phyloP scores from a whole-genome alignment of 148 eudicot species.

The Cornus florida region DNA sequence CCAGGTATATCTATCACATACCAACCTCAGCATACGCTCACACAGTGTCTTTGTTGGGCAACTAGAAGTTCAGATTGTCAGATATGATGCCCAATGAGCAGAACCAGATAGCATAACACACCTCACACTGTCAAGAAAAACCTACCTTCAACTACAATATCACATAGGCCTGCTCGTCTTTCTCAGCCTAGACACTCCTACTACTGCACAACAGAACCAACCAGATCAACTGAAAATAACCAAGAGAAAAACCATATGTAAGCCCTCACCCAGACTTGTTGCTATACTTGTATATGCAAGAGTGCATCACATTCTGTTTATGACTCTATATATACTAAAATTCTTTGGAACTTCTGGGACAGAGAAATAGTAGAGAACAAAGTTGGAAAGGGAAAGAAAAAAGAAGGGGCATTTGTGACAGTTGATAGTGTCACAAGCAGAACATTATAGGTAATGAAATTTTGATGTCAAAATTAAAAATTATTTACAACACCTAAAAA shows the following conservation, averaged over 20 bases:
- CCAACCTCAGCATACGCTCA: not conserved
- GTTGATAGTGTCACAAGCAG: no score
- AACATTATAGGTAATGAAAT: no score
- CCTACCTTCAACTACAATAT: conserved; percentile 1
- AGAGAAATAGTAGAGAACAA: no score
- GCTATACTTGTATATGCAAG: no score
- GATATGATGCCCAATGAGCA: conserved; percentile 52
- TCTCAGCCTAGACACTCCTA: conserved; percentile 26
- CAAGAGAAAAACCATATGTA: conserved; percentile 41
- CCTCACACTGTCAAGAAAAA: conserved; percentile 17
- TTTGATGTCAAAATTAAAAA: no score
- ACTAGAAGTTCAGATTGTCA: conserved; percentile 43
- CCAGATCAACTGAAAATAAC: conserved; percentile 6
- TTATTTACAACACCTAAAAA: no score
- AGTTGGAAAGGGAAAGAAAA: no score
- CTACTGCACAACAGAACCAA: conserved; percentile 18
- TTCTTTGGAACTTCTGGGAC: no score
- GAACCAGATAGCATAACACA: conserved; percentile 11
- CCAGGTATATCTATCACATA: no score
- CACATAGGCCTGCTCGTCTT: conserved; percentile 4
- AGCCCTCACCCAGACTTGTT: conserved; percentile 29
- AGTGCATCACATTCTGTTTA: no score
- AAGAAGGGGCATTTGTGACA: no score
- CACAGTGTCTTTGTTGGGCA: conserved; percentile 25
- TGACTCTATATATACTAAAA: no score